phyloP scores from a whole-genome alignment of 768 basidiomycete genomes.

The Artomyces pyxidatus region DNA sequence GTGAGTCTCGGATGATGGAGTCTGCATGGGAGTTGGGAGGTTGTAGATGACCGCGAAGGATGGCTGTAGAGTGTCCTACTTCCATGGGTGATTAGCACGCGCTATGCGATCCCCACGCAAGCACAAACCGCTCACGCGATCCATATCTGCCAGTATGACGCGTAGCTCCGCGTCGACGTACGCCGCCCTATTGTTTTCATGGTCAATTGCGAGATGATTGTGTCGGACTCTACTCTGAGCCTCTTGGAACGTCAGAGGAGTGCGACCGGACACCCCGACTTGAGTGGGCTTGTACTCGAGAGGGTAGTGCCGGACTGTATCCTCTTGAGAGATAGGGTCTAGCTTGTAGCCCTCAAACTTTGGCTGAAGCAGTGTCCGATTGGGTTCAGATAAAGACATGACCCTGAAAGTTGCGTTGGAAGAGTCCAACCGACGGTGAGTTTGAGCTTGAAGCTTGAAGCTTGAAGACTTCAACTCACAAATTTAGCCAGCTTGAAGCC shows the following conservation, averaged over 20 bases:
- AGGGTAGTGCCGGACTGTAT: conserved; percentile 39
- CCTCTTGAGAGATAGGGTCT: conserved; percentile 50
- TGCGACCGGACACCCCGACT: conserved; percentile 50
- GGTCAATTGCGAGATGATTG: conserved; percentile 61
- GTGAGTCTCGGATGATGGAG: conserved; percentile 28
- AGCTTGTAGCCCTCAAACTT: conserved; percentile 85
- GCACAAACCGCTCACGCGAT: conserved; percentile 42
- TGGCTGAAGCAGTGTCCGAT: conserved; percentile 58
- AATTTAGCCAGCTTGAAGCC: too few relatives aligned
- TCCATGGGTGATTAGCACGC: conserved; percentile 9
- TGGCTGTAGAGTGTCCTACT: conserved; percentile 45
- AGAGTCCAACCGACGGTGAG: too few relatives aligned
- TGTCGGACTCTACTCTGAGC: conserved; percentile 79
- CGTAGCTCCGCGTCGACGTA: conserved; percentile 63
- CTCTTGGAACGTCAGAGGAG: conserved; percentile 68
- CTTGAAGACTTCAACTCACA: too few relatives aligned
- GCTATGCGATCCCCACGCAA: conserved; percentile 1
- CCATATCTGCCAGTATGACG: conserved; percentile 51
- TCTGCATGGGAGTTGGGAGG: conserved; percentile 45
- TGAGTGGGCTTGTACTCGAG: conserved; percentile 40
- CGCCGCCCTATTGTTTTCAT: conserved; percentile 37
- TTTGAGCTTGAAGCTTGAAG: too few relatives aligned
- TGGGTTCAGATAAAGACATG: conserved; percentile 3
- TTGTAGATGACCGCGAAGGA: conserved; percentile 50
- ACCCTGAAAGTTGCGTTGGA: too few relatives aligned